These are phyloP conservation scores for Hylodesmum podocarpum DNA, from an alignment of 306 rosid genomes.

Conservation along the genomic window DNA sequence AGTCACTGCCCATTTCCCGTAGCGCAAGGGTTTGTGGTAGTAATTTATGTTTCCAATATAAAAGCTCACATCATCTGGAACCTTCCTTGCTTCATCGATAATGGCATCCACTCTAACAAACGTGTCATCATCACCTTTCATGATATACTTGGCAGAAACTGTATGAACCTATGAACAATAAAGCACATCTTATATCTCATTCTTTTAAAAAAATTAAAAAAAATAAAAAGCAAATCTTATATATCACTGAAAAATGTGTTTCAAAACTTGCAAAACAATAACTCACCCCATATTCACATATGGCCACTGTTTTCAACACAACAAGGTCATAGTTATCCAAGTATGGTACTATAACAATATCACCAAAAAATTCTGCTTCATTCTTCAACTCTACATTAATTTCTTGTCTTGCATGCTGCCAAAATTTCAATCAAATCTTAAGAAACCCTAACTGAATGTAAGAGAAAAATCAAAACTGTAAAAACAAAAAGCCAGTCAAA, in stretches of 20 bases:
- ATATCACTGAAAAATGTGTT: background rate
- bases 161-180: constrained; percentile 57
- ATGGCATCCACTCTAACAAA: constrained; percentile 79
- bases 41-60: constrained; percentile 86
- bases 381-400: constrained; percentile 73
- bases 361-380: constrained; percentile 89
- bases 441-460: constrained; percentile 6
- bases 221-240: background rate
- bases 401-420: constrained; percentile 73
- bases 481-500: background rate
- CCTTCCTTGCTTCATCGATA: constrained; percentile 55
- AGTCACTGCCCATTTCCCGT: constrained; percentile 94
- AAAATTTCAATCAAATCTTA: constrained; percentile 26
- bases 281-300: constrained; percentile 95
- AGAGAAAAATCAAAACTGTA: background rate
- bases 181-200: background rate
- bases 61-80: constrained; percentile 52
- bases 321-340: constrained; percentile 87
- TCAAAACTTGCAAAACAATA: background rate
- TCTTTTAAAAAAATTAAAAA: too few relatives aligned
- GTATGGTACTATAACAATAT: constrained; percentile 86
- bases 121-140: constrained; percentile 96
- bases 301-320: constrained; percentile 87
- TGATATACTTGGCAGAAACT: constrained; percentile 67
- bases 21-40: constrained; percentile 76